These are phyloP conservation scores for Aspergillus mulundensis DNA, from an alignment of 495 filamentous ascomycete species.

Conservation along the genomic window DNA sequence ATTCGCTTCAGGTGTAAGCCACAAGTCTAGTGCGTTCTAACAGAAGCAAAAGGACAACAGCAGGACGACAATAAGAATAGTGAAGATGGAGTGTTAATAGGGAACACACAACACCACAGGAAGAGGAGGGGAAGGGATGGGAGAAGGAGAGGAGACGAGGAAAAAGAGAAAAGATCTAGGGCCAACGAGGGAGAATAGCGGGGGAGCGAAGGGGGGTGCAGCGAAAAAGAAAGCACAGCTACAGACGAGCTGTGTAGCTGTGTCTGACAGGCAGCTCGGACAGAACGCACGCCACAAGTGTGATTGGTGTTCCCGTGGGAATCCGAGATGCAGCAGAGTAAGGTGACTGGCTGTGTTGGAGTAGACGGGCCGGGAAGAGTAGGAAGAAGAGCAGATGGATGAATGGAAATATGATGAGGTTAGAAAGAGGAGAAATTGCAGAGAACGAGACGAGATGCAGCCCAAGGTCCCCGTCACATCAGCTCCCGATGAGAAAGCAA, in stretches of 20 bases:
- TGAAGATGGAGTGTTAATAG: slow-evolving; percentile 17
- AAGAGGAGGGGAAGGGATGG: slow-evolving; percentile 13
- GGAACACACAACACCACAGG: slow-evolving; percentile 3
- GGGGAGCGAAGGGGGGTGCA: slow-evolving; percentile 18
- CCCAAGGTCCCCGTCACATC: slow-evolving; percentile 5
- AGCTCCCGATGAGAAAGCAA: slow-evolving; percentile 4
- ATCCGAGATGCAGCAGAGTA: slow-evolving; percentile 16
- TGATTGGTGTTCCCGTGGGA: slow-evolving; percentile 23
- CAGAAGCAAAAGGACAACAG: slow-evolving; percentile 11
- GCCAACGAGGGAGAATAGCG: slow-evolving; percentile 24
- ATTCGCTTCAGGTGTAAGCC: slow-evolving; percentile 20
- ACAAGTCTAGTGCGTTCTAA: slow-evolving; percentile 12
- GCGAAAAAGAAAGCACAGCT: slow-evolving; percentile 15
- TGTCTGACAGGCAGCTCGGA: slow-evolving; percentile 18
- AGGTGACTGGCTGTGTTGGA: background rate
- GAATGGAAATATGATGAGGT: background rate
- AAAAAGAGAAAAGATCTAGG: slow-evolving; percentile 14
- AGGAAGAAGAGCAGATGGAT: background rate
- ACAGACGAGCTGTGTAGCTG: slow-evolving; percentile 11
- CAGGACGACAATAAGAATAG: slow-evolving; percentile 20
- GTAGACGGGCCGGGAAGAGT: background rate
- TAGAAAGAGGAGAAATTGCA: background rate
- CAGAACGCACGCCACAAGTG: slow-evolving; percentile 13
- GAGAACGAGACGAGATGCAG: background rate
- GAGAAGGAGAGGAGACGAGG: slow-evolving; percentile 5